Percentiles rank a stretch among this genome's conserved stretches.
Evolutionary conservation across 768 basidiomycete species (phyloP).

Genomic region (Collybia mongolica): DNA sequence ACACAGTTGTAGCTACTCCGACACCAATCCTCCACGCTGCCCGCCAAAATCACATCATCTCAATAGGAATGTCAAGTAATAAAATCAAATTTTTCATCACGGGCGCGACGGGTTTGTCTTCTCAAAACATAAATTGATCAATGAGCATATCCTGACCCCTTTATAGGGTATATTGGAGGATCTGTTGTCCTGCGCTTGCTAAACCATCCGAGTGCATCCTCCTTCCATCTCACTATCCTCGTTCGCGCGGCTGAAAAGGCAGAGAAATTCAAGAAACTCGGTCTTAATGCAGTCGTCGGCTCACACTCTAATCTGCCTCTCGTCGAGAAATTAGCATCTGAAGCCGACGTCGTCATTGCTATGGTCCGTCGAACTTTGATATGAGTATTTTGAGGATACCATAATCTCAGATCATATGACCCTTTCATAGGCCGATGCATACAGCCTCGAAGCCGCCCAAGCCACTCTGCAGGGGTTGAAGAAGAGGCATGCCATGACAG

Average conservation of each 20-base stretch:
- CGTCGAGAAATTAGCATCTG: conserved; percentile 41
- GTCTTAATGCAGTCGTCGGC: conserved; percentile 39
- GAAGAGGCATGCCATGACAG: conserved; percentile 29
- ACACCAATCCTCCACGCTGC: too few species aligned
- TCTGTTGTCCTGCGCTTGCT: conserved; percentile 44
- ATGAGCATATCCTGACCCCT: too few species aligned
- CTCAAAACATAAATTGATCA: not conserved
- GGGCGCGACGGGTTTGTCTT: conserved; percentile 10
- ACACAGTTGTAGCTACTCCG: too few species aligned
- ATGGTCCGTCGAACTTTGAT: conserved; percentile 5
- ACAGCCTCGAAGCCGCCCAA: conserved; percentile 31
- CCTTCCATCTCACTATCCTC: conserved; percentile 41
- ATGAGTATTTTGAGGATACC: not conserved
- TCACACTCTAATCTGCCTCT: conserved; percentile 41
- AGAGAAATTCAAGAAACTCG: conserved; percentile 35
- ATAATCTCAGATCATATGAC: not conserved
- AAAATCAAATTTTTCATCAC: conserved; percentile 10
- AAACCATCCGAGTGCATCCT: conserved; percentile 27
- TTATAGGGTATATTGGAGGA: conserved; percentile 49
- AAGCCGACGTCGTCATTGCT: conserved; percentile 25
- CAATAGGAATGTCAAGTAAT: not conserved
- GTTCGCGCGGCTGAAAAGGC: conserved; percentile 46
- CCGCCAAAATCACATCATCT: too few species aligned
- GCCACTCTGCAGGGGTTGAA: conserved; percentile 47
- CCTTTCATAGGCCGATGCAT: conserved; percentile 36